Percentiles rank a stretch among this genome's conserved stretches.
Evolutionary conservation across 352 stramenopile species (phyloP).

Genomic region (Pythium phragmiticola): DNA sequence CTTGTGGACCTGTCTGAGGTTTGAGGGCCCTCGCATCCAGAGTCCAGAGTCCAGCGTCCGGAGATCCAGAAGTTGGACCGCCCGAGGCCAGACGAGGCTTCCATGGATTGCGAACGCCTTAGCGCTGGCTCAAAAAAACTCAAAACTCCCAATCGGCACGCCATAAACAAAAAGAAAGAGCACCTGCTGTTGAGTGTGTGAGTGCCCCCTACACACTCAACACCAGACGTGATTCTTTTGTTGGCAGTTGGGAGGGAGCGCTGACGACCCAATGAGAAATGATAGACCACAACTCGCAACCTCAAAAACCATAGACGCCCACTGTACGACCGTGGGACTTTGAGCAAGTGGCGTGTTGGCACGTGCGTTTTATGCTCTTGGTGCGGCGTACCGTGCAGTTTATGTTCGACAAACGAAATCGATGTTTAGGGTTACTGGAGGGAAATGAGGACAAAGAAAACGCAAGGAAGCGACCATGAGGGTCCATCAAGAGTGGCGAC

Average conservation of each 20-base stretch:
- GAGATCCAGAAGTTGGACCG: slow-evolving; percentile 24
- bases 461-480: not conserved
- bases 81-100: slow-evolving; percentile 16
- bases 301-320: not conserved
- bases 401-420: slow-evolving; percentile 8
- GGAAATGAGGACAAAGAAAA: slow-evolving; percentile 11
- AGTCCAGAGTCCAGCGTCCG: slow-evolving; percentile 11
- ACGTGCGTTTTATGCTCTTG: too few relatives aligned
- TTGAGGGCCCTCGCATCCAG: not conserved
- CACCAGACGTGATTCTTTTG: slow-evolving; percentile 13
- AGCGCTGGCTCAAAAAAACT: not conserved
- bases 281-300: not conserved
- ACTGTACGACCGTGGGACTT: not conserved
- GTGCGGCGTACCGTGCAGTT: not conserved
- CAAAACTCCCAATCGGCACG: not conserved
- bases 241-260: slow-evolving; percentile 12
- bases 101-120: slow-evolving; percentile 6
- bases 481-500: slow-evolving; percentile 6
- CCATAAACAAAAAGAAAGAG: not conserved
- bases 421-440: slow-evolving; percentile 8
- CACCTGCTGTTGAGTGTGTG: not conserved
- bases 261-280: slow-evolving; percentile 22
- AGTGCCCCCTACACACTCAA: not conserved
- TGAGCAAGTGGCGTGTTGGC: slow-evolving; percentile 22
- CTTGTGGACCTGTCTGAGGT: not conserved